Base-by-base conservation (phyloP, 2,329 filamentous ascomycete species). In the Cylindrodendrum hubeiense region DNA sequence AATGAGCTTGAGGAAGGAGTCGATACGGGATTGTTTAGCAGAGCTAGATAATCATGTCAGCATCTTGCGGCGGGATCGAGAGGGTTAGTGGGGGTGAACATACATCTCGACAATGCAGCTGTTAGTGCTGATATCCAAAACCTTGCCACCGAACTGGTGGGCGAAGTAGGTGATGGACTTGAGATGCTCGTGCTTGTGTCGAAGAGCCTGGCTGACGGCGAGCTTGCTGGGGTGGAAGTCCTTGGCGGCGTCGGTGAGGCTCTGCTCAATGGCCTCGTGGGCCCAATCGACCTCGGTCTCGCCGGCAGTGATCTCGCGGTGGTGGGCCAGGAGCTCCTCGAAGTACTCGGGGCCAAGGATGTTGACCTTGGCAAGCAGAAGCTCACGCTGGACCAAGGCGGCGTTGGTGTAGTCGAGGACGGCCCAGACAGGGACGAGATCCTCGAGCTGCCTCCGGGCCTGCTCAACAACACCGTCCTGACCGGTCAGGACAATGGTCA, bases 31-130 rank as follows among this genome's bases (percentile, higher is more conserved):
- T 37, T 94, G 95, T 83, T 99, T 99, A 65, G 96, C 96, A 58
- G 94, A 97, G 8, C 92, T 94, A 73, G 54, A 63, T 30, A 34
- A 34, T 19, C 22, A 56, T 58, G 69, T 80, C 41, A 79, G 75
- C 60, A 64, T 63, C 12, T 39, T 49, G n/a, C 30, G 19, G 49
- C 19, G 9, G 53, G n/a, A 19, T 19, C 2, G 22, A 9, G n/a
- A 44, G 4, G 15, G 22, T 39, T 43, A 24, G 28, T 17, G 55
- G 57, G 10, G 2, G 24, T 13, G 30, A 17, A 88, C 92, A 87
- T 88, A 95, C 93, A 99, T 82, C 82, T 99, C 96, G 65, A 99
- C 95, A 80, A 98, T 98, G 83, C 96, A 98, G 84, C 97, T 98
- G 82, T 93, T 98, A 57, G 93, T 98, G 85, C 94, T 97, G 75